Conservation (phyloP, 805 yeast species). For the Saccharomyces mikatae region DNA sequence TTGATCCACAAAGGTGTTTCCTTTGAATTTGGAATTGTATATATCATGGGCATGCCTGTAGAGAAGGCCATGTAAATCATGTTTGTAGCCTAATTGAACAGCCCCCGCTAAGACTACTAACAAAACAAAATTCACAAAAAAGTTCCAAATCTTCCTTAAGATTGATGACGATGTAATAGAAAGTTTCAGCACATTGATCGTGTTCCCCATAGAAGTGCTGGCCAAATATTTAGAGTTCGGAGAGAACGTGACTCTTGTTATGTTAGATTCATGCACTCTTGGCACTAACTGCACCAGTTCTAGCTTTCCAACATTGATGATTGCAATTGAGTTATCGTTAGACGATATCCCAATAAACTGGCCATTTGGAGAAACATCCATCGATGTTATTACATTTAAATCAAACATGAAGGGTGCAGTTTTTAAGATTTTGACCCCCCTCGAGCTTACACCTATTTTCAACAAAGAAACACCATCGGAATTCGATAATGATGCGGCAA, state of each 20-base stretch:
- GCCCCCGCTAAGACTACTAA: slow-evolving; percentile 19
- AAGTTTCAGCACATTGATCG: slow-evolving; percentile 53
- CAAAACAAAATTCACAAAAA: slow-evolving; percentile 21
- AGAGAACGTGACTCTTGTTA: slow-evolving; percentile 64
- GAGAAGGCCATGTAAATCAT: slow-evolving; percentile 18
- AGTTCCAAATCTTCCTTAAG: slow-evolving; percentile 15
- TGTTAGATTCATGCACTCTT: slow-evolving; percentile 69
- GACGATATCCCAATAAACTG: slow-evolving; percentile 37
- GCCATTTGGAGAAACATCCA: slow-evolving; percentile 34
- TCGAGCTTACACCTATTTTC: not conserved
- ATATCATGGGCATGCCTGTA: slow-evolving; percentile 13
- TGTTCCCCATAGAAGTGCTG: slow-evolving; percentile 68
- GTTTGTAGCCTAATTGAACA: slow-evolving; percentile 19
- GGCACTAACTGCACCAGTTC: slow-evolving; percentile 42
- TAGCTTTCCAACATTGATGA: slow-evolving; percentile 48
- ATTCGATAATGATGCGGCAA: slow-evolving; percentile 35
- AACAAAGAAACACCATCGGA: not conserved
- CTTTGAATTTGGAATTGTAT: slow-evolving; percentile 7
- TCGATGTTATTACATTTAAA: slow-evolving; percentile 41
- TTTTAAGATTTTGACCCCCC: not conserved
- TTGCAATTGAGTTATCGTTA: slow-evolving; percentile 54
- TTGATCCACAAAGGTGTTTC: not conserved
- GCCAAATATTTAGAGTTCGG: slow-evolving; percentile 61
- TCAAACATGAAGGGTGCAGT: not conserved
- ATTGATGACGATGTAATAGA: slow-evolving; percentile 29